Base-by-base conservation (phyloP, 495 filamentous ascomycete genomes). In the Pseudotulostoma volvatum region DNA sequence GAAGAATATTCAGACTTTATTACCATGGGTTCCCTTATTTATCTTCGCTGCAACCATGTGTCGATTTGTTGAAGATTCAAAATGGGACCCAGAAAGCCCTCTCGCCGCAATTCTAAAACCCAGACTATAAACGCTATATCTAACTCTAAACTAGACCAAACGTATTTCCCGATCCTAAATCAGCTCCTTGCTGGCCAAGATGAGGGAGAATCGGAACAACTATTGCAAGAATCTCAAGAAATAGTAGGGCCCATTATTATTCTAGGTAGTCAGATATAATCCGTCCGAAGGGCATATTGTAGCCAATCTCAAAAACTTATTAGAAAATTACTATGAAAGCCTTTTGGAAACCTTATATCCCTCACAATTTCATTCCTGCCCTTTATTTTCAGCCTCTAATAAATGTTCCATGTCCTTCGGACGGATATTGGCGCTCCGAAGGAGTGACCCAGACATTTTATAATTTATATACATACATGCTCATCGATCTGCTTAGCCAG, bases 191-290 rank as follows among this genome's bases (percentile, higher is more conserved):
- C 15, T 33, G 28, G 32, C 7, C 8, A 18, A 18, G n/a, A 45
- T 33, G 30, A 31, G 13, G 37, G 14, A 15, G 33, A 43, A 36
- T 2, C 31, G 19, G 7, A 31, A 4, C 30, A 34, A 30, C 35
- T 42, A 2, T 15, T 51, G 1, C 31, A 55, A 46, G 42, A 50
- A 17, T 60, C 58, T 36, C 40, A 43, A 17, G 9, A 42, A 2
- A 46, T 54, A 9, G 33, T 60, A 3, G 48, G 56, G n/a, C 31
- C 39, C 9, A 55, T 56, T 16, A 40, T 54, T 25, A 44, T 56
- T 43, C 44, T 53, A 39, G 46, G 41, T 43, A 25, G 9, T 39
- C 53, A 47, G 4, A 44, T 51, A n/a, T 52, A 16, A 18, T 41
- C 3, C 19, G 21, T 23, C 15, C 34, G 23, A 44, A 25, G 17